Base-by-base conservation (phyloP, 2,329 filamentous ascomycete genomes). In the Alternaria metachromatica region DNA sequence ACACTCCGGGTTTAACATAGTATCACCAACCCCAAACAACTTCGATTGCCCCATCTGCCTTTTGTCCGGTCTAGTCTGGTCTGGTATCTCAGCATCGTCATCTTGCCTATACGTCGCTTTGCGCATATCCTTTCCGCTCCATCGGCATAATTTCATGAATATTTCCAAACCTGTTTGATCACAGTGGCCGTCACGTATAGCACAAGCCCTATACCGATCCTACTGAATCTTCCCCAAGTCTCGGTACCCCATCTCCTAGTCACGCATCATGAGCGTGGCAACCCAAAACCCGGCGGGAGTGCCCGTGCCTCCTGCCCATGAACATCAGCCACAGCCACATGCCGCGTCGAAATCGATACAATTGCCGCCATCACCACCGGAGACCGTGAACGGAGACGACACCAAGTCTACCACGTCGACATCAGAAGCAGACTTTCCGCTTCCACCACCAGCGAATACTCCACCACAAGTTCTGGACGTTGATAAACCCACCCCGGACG, bases 401-500 rank as follows among this genome's bases (percentile, higher is more conserved):
- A 62, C 37, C 55, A 69, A 70, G 45, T 72, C 66, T 6, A 69
- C 57, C 21, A 65, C 62, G 6, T 72, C 71, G 12, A 55, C 58
- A 6, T 51, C 62, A 49, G 68, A 74, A 15, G 56, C 67, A 20
- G 68, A 75, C 12, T 89, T 93, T 62, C 87, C 92, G 21, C 83
- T 96, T 5, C 92, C 93, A 12, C 93, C 92, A 10, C 85, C 84
- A 21, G 85, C 88, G 6, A 85, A 78, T 44, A 76, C 78, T 51
- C 84, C 88, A 5, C 89, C 86, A 51, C 81, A 86, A 45, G 87
- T 96, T 12, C 84, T 96, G 6, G 84, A 89, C n/a, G 81, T 92
- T 73, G 94, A 97, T 76, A 84, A 92, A 67, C 90, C 91, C 66
- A 97, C 94, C 0, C 94, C 94, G 9, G 94, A 97, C 75, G 84